These are phyloP conservation scores for Mrakiaceae sp. DNA, from an alignment of 1,284 basidiomycete genomes.

Conservation along the genomic window DNA sequence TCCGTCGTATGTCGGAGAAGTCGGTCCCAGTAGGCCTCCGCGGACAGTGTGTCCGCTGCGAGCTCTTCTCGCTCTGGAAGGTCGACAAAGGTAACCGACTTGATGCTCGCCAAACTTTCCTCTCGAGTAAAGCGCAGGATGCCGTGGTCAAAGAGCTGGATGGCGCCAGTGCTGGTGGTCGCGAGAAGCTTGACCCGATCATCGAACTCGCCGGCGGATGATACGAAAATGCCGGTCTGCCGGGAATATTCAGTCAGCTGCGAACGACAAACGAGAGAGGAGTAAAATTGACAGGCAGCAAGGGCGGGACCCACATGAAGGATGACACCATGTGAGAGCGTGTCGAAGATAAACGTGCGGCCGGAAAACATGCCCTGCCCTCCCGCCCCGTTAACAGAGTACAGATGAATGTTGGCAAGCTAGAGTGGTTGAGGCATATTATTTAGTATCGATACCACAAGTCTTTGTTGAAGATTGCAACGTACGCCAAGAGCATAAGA, in stretches of 20 bases:
- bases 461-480: slow-evolving; percentile 17
- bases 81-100: slow-evolving; percentile 59
- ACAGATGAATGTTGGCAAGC: slow-evolving; percentile 43
- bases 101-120: slow-evolving; percentile 61
- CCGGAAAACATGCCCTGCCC: slow-evolving; percentile 51
- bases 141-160: slow-evolving; percentile 63
- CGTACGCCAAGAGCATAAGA: slow-evolving; percentile 48
- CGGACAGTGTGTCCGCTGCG: background rate
- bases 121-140: slow-evolving; percentile 65
- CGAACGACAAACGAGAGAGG: no score
- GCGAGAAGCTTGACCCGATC: slow-evolving; percentile 46
- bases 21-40: slow-evolving; percentile 25
- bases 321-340: slow-evolving; percentile 57
- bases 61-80: slow-evolving; percentile 53
- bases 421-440: slow-evolving; percentile 15
- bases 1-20: slow-evolving; percentile 48
- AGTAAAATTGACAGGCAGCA: slow-evolving; percentile 7
- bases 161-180: slow-evolving; percentile 62
- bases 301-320: slow-evolving; percentile 43
- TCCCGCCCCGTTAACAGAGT: slow-evolving; percentile 44
- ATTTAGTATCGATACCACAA: no score
- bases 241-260: background rate
- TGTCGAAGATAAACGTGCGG: slow-evolving; percentile 61
- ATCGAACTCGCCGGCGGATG: slow-evolving; percentile 37
- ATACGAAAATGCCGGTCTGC: slow-evolving; percentile 49